A percentile compares a stretch with the other conserved stretches of the same genome.
Evolutionary conservation across 2,329 filamentous ascomycete genomes (phyloP).

Genomic region (Huntiella moniliformis): DNA sequence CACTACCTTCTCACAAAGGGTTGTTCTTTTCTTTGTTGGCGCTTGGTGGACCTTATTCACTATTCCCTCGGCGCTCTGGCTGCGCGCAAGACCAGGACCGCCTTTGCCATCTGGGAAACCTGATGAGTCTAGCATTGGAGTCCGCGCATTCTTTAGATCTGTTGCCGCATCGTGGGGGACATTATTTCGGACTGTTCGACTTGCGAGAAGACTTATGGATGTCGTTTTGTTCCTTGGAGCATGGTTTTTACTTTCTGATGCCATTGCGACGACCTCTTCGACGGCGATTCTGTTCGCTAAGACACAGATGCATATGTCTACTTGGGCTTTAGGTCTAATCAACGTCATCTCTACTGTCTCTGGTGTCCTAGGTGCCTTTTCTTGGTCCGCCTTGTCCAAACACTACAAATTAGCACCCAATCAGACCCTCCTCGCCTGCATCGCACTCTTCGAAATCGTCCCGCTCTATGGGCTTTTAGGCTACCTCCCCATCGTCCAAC

Average conservation of each 20-base stretch:
- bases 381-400: slow-evolving; percentile 65
- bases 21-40: slow-evolving; percentile 75
- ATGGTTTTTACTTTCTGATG: slow-evolving; percentile 91
- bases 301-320: slow-evolving; percentile 75
- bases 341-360: slow-evolving; percentile 77
- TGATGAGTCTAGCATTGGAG: slow-evolving; percentile 15
- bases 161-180: slow-evolving; percentile 72
- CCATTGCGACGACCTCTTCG: slow-evolving; percentile 82
- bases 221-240: slow-evolving; percentile 63
- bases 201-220: slow-evolving; percentile 54
- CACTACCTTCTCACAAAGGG: slow-evolving; percentile 65
- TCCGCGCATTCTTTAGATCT: slow-evolving; percentile 34
- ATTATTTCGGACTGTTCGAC: slow-evolving; percentile 58
- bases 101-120: slow-evolving; percentile 35
- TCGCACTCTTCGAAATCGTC: slow-evolving; percentile 77
- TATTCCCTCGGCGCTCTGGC: slow-evolving; percentile 70
- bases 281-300: slow-evolving; percentile 94
- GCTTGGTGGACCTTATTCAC: slow-evolving; percentile 89
- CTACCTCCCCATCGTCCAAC: slow-evolving; percentile 62
- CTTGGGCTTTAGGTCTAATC: slow-evolving; percentile 75
- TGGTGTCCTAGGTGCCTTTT: slow-evolving; percentile 74
- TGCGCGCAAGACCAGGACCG: slow-evolving; percentile 75
- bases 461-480: slow-evolving; percentile 80
- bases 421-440: slow-evolving; percentile 84
- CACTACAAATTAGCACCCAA: slow-evolving; percentile 52